These are phyloP conservation scores for Russula olivacea DNA, from an alignment of 768 basidiomycete genomes.

Conservation along the genomic window DNA sequence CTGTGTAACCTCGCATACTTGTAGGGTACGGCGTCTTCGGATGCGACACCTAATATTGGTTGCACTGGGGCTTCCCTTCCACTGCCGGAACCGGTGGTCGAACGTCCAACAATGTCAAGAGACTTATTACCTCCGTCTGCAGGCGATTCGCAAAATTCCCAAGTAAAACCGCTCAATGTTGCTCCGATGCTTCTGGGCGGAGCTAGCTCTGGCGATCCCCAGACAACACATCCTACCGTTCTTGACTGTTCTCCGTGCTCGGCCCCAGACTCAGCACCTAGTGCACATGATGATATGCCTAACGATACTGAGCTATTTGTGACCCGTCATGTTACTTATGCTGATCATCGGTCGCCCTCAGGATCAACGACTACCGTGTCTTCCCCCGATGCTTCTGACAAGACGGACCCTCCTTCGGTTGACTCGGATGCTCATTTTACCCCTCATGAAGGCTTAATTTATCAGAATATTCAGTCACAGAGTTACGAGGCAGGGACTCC, in stretches of 20 bases:
- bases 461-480: background rate
- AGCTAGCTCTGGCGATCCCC: background rate
- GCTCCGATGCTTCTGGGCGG: background rate
- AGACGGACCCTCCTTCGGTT: background rate
- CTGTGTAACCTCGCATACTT: background rate
- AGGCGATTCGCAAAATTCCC: background rate
- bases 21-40: background rate
- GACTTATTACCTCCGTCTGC: background rate
- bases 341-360: background rate
- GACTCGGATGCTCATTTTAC: background rate
- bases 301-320: background rate
- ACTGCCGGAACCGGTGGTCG: background rate
- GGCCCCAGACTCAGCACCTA: background rate
- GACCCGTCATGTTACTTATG: background rate
- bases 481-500: background rate
- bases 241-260: background rate
- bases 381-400: background rate
- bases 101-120: background rate
- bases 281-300: background rate
- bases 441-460: background rate
- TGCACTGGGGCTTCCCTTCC: background rate
- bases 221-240: background rate
- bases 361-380: background rate
- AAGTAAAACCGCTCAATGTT: background rate
- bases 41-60: background rate